Evolutionary conservation across 495 filamentous ascomycete species (phyloP).

Genomic region (Hypoxylon fragiforme): DNA sequence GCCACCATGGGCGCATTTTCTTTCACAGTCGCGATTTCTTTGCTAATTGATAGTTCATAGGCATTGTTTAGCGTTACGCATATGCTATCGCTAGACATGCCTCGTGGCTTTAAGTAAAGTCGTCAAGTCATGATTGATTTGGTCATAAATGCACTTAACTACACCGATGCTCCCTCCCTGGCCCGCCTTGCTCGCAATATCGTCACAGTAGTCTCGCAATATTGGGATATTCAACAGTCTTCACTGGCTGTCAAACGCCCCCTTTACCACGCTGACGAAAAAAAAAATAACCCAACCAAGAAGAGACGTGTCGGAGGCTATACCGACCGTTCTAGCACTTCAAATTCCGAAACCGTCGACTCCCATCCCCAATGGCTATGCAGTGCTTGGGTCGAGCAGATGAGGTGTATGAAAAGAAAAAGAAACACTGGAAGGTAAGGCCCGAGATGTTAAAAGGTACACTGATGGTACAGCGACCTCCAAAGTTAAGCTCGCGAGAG

Average conservation of each 20-base stretch:
- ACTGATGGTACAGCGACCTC: slow-evolving; percentile 29
- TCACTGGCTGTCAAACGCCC: slow-evolving; percentile 22
- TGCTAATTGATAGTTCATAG: slow-evolving; percentile 3
- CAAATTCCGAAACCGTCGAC: slow-evolving; percentile 31
- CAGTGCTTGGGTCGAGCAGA: slow-evolving; percentile 31
- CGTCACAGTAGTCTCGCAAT: too few species aligned
- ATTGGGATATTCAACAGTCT: slow-evolving; percentile 26
- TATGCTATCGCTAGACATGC: slow-evolving; percentile 5
- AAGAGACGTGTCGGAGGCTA: slow-evolving; percentile 14
- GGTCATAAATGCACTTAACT: slow-evolving; percentile 41
- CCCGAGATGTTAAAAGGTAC: slow-evolving; percentile 26
- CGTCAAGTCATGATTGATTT: slow-evolving; percentile 41
- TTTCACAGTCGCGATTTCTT: slow-evolving; percentile 14
- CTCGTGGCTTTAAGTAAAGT: slow-evolving; percentile 23
- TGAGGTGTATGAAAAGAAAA: slow-evolving; percentile 28
- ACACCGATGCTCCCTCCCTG: slow-evolving; percentile 37
- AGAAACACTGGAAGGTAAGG: slow-evolving; percentile 24
- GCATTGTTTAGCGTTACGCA: slow-evolving; percentile 4
- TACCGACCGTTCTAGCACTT: slow-evolving; percentile 34
- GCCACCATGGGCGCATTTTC: slow-evolving; percentile 22
- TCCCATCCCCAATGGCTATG: slow-evolving; percentile 30
- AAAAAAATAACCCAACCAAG: slow-evolving; percentile 22
- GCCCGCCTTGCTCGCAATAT: slow-evolving; percentile 21
- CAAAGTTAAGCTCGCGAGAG: slow-evolving; percentile 38
- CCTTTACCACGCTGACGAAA: slow-evolving; percentile 22